Conservation (phyloP, 345 rosid genomes). For the Barbarea vulgaris region DNA sequence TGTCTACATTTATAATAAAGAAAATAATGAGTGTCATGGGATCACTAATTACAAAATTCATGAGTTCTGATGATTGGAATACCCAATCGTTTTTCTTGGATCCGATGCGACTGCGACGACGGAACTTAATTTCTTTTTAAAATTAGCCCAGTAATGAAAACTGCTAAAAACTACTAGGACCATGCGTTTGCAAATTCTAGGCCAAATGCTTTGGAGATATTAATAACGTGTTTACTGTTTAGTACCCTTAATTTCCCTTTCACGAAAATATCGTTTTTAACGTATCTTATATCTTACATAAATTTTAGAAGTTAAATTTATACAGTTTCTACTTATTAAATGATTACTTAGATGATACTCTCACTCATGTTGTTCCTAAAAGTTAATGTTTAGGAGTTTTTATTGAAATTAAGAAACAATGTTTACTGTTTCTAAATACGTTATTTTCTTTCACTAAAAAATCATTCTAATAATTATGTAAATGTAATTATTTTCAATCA, state of each 20-base stretch:
- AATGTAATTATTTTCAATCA: too few relatives aligned
- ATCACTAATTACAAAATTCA: conserved; percentile 12
- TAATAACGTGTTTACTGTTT: neutral
- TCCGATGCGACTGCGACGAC: neutral
- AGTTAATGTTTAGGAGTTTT: too few relatives aligned
- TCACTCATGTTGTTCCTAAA: too few relatives aligned
- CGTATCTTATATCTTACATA: too few relatives aligned
- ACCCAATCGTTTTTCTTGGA: conserved; percentile 18
- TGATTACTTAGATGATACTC: neutral
- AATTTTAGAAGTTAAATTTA: too few relatives aligned
- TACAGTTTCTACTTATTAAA: too few relatives aligned
- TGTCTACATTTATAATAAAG: neutral
- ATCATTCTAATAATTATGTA: too few relatives aligned
- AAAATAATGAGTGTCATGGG: conserved; percentile 17
- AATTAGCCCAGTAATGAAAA: conserved; percentile 3
- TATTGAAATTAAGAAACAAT: too few relatives aligned
- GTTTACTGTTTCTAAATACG: too few relatives aligned
- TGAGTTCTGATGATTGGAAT: conserved; percentile 24
- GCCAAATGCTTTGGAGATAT: neutral
- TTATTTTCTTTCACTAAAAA: too few relatives aligned
- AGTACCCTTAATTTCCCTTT: neutral
- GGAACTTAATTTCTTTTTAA: neutral
- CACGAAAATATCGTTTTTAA: neutral
- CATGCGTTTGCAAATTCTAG: conserved; percentile 11
- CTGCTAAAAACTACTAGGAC: conserved; percentile 11